These are phyloP conservation scores for Alternaria rosae DNA, from an alignment of 2,329 filamentous ascomycete species.

Conservation along the genomic window DNA sequence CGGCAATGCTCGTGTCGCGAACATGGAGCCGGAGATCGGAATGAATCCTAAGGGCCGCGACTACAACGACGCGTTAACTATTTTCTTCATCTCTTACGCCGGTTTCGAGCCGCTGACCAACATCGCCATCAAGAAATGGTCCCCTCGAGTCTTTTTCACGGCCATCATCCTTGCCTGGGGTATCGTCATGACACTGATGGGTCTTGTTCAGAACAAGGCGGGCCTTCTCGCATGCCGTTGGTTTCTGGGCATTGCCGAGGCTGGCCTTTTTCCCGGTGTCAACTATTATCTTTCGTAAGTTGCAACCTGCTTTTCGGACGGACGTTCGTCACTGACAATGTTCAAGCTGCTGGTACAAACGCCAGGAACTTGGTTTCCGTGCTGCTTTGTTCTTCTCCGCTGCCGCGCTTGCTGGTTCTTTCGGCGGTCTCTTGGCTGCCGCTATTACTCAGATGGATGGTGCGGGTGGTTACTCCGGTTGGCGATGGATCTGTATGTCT, in stretches of 20 bases:
- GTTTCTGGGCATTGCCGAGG: slow-evolving; percentile 50
- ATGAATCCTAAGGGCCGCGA: slow-evolving; percentile 60
- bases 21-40: slow-evolving; percentile 37
- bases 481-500: slow-evolving; percentile 49
- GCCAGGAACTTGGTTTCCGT: slow-evolving; percentile 60
- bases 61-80: slow-evolving; percentile 69
- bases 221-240: slow-evolving; percentile 47
- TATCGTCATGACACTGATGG: slow-evolving; percentile 59
- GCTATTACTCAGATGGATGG: slow-evolving; percentile 68
- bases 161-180: slow-evolving; percentile 60
- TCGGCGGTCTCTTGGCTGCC: slow-evolving; percentile 66
- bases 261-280: slow-evolving; percentile 49
- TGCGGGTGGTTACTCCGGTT: slow-evolving; percentile 55
- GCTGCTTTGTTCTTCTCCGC: slow-evolving; percentile 68
- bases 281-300: slow-evolving; percentile 65
- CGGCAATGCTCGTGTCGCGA: slow-evolving; percentile 56
- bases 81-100: slow-evolving; percentile 68
- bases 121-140: slow-evolving; percentile 67
- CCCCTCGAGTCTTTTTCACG: slow-evolving; percentile 55
- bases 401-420: slow-evolving; percentile 65
- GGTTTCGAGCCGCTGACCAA: slow-evolving; percentile 64
- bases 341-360: slow-evolving; percentile 61
- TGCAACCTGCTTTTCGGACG: neutral
- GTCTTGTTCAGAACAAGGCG: slow-evolving; percentile 52
- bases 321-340: slow-evolving; percentile 2